Conservation (phyloP, 805 yeast species). For the Suhomyces tanzawaensis region DNA sequence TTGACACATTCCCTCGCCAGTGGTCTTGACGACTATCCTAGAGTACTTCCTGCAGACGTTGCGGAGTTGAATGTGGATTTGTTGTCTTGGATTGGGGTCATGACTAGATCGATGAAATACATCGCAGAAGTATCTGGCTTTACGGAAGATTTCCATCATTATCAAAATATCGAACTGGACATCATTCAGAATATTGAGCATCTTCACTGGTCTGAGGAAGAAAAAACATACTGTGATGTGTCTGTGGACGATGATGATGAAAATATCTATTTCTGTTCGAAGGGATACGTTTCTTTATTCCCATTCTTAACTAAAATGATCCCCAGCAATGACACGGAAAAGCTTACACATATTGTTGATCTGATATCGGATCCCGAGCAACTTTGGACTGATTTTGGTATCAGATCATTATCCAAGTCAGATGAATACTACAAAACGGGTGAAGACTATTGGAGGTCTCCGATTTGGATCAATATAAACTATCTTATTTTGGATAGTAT, state of each 20-base stretch:
- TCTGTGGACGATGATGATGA: slow-evolving; percentile 73
- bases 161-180: slow-evolving; percentile 49
- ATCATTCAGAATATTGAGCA: slow-evolving; percentile 64
- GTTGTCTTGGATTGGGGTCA: slow-evolving; percentile 88
- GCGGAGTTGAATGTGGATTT: slow-evolving; percentile 91
- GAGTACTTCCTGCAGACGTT: slow-evolving; percentile 74
- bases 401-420: slow-evolving; percentile 72
- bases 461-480: slow-evolving; percentile 90
- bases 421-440: slow-evolving; percentile 67
- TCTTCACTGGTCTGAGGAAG: slow-evolving; percentile 75
- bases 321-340: slow-evolving; percentile 39
- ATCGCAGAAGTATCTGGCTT: slow-evolving; percentile 65
- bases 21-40: slow-evolving; percentile 94
- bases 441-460: slow-evolving; percentile 96
- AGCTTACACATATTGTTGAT: slow-evolving; percentile 52
- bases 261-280: slow-evolving; percentile 69
- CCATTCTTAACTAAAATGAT: slow-evolving; percentile 79
- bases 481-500: slow-evolving; percentile 75
- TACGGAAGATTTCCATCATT: slow-evolving; percentile 56
- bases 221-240: slow-evolving; percentile 76
- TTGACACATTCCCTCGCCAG: slow-evolving; percentile 82
- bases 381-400: slow-evolving; percentile 75
- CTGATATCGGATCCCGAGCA: slow-evolving; percentile 66
- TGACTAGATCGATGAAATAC: slow-evolving; percentile 77
- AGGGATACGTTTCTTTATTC: slow-evolving; percentile 82